Evolutionary conservation across 2,329 filamentous ascomycete species (phyloP).

Genomic region (Scytalidium sp.): DNA sequence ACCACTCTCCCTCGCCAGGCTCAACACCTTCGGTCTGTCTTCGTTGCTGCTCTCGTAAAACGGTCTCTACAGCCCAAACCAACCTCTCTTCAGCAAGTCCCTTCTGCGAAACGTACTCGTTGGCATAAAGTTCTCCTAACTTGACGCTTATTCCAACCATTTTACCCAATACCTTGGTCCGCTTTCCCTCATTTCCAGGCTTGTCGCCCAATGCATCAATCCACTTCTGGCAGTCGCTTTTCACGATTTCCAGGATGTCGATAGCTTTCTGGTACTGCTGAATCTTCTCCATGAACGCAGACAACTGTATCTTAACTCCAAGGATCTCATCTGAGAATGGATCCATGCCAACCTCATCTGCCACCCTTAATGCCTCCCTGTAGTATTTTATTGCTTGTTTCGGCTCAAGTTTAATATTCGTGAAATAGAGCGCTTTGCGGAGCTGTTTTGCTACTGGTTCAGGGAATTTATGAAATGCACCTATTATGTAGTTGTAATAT

Average conservation of each 20-base stretch:
- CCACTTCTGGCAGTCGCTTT: slow-evolving; percentile 65
- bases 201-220: slow-evolving; percentile 51
- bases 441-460: slow-evolving; percentile 73
- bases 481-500: slow-evolving; percentile 29
- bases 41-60: slow-evolving; percentile 66
- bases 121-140: slow-evolving; percentile 78
- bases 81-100: slow-evolving; percentile 74
- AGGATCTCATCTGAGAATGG: slow-evolving; percentile 89
- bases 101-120: slow-evolving; percentile 69
- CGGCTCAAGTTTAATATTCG: slow-evolving; percentile 71
- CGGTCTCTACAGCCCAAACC: slow-evolving; percentile 77
- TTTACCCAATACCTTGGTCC: slow-evolving; percentile 69
- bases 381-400: slow-evolving; percentile 81
- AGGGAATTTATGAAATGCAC: slow-evolving; percentile 55
- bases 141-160: slow-evolving; percentile 77
- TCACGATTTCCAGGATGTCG: slow-evolving; percentile 74
- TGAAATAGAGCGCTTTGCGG: slow-evolving; percentile 83
- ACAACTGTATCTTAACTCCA: slow-evolving; percentile 81
- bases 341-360: slow-evolving; percentile 73
- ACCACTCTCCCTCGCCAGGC: slow-evolving; percentile 68
- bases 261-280: slow-evolving; percentile 68
- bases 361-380: slow-evolving; percentile 71
- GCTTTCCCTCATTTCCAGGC: slow-evolving; percentile 35
- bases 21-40: slow-evolving; percentile 60
- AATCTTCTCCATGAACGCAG: slow-evolving; percentile 75